These are phyloP conservation scores for Straminergon stramineum DNA, from an alignment of 225 moss, liverwort and hornwort species.

Conservation along the genomic window DNA sequence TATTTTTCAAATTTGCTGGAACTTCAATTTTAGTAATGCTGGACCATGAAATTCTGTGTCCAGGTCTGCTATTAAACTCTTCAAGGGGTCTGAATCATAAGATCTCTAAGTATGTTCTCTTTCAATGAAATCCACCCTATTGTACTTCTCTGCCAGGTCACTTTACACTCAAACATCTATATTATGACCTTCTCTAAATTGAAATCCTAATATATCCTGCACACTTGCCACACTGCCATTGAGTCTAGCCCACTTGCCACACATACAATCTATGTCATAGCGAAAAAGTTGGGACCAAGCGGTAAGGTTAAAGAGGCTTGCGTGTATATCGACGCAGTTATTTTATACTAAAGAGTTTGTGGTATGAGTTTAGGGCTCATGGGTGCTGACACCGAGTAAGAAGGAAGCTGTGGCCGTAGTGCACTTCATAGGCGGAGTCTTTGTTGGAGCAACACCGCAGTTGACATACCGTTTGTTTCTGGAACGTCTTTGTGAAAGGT, in stretches of 20 bases:
- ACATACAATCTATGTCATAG: not conserved
- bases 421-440: constrained; percentile 85
- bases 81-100: not conserved
- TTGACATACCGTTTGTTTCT: constrained; percentile 83
- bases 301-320: not conserved
- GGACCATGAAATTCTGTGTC: not conserved
- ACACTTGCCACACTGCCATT: not conserved
- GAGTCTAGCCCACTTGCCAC: not conserved
- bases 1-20: not conserved
- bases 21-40: not conserved
- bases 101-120: not conserved
- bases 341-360: not conserved
- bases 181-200: not conserved
- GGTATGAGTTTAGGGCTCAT: constrained; percentile 47
- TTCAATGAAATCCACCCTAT: not conserved
- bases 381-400: constrained; percentile 67
- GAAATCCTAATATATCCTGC: not conserved
- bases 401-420: constrained; percentile 48
- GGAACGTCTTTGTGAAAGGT: constrained; percentile 76
- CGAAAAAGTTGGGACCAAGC: not conserved
- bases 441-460: constrained; percentile 89
- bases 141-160: not conserved
- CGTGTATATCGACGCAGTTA: not conserved
- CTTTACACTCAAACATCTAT: not conserved
- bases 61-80: not conserved